Conservation (phyloP, 75 land plant genomes). For the Ceratopteris richardii region DNA sequence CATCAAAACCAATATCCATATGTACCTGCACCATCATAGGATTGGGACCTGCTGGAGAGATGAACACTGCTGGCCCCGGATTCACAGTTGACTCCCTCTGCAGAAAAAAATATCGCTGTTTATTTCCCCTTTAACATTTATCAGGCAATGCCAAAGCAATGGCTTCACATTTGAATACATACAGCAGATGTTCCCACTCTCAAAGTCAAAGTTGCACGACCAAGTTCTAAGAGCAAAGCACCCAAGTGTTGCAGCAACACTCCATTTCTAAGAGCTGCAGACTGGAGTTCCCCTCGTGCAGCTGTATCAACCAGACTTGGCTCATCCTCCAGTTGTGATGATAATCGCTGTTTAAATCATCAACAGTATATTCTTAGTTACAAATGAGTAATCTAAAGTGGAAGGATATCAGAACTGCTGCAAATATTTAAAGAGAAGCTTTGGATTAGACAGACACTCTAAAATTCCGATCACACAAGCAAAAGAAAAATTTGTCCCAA, state of each 20-base stretch:
- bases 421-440: no score
- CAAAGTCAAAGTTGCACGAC: conserved; percentile 78
- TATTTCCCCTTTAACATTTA: no score
- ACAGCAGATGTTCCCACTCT: conserved; percentile 76
- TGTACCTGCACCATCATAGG: conserved; percentile 98
- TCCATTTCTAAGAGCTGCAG: conserved; percentile 54
- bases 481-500: no score
- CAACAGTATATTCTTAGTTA: no score
- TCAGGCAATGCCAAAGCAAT: no score
- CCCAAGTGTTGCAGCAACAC: conserved; percentile 67
- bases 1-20: conserved; percentile 4
- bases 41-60: conserved; percentile 83
- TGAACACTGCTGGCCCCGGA: conserved; percentile 92
- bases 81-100: conserved; percentile 89
- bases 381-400: no score
- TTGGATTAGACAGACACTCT: no score
- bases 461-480: no score
- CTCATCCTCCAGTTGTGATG: conserved; percentile 56
- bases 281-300: conserved; percentile 42
- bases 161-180: conserved; percentile 13
- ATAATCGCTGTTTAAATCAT: conserved; percentile 34
- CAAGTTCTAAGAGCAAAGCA: conserved; percentile 83
- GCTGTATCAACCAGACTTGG: conserved; percentile 38
- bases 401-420: no score
- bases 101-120: background rate